Base-by-base conservation (phyloP, 805 yeast genomes). In the Ogataea nitratoaversa region DNA sequence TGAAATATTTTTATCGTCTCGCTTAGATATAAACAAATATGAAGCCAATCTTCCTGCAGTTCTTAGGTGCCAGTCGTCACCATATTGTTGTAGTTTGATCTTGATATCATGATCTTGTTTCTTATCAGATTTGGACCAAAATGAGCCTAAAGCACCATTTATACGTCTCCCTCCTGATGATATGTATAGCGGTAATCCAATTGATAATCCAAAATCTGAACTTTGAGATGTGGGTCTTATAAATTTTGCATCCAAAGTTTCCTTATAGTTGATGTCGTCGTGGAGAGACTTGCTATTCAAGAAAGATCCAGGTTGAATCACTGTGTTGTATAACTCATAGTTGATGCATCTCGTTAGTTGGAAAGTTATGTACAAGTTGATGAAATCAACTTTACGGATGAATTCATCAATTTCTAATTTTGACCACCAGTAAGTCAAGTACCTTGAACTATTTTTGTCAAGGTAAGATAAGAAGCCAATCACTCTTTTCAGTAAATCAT, bases 341-440 rank as follows among this genome's bases (percentile, higher is more conserved):
- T 58, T 72, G 47, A 72, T 66, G 39, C 76, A 67, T 43, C 78
- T 69, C 30, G 79, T 74, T 40, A 90, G 65, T 33, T 86, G 87
- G 54, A 84, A 87, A 0, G 95, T 83, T 28, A 89, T 72, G 60
- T 84, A 88, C 18, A 87, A 67, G 53, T 89, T 90, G 36, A 86
- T 52, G 24, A 84, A 64, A 30, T 87, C 87, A 0, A 88, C 73
- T 49, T 81, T 79, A 2, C 59, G 53, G 8, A 59, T 57, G 47
- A 84, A 82, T 8, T 65, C 69, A 0, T 57, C 60, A 0, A 48
- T 40, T 0, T 79, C 62, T 14, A 69, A 52, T 33, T 70, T 65
- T 3, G 78, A 65, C 53, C 79, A 69, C 82, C 85, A 62, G 43
- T 72, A 70, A 2, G 76, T 69, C 20, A 83, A 52, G 49, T 69